A percentile compares a stretch with the other conserved stretches of the same genome.
Conservation (phyloP, 768 basidiomycete genomes). For the Suillus placidus region DNA sequence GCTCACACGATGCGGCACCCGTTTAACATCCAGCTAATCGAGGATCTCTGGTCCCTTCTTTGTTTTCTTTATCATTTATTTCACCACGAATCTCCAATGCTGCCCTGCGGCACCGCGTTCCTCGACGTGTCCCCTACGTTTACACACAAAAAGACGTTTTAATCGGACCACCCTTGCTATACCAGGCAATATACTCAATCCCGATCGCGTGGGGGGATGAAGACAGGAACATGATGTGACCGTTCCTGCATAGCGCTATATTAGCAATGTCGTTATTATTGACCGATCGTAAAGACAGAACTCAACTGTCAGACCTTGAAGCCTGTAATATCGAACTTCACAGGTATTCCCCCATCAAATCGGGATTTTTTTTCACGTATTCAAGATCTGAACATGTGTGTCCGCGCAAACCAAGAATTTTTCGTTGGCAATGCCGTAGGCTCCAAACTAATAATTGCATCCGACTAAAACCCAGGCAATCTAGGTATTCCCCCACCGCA, state of each 20-base stretch:
- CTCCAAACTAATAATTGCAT: background rate
- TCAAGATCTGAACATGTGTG: background rate
- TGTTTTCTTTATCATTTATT: background rate
- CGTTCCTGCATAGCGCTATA: slow-evolving; percentile 10
- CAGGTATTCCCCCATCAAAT: slow-evolving; percentile 1
- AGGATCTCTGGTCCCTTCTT: slow-evolving; percentile 4
- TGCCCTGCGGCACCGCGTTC: slow-evolving; percentile 23
- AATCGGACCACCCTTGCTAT: background rate
- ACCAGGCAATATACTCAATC: slow-evolving; percentile 2
- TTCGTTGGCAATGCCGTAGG: slow-evolving; percentile 10
- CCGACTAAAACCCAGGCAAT: background rate
- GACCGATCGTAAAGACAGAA: slow-evolving; percentile 12
- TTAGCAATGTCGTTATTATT: slow-evolving; percentile 15
- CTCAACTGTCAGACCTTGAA: slow-evolving; percentile 10
- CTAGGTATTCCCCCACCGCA: background rate
- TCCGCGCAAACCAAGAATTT: background rate
- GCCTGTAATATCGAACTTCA: slow-evolving; percentile 8
- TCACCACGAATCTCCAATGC: too few relatives aligned
- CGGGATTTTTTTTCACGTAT: background rate
- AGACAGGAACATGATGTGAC: slow-evolving; percentile 8
- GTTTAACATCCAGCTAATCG: slow-evolving; percentile 14
- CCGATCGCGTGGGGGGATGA: slow-evolving; percentile 5
- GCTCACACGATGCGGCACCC: slow-evolving; percentile 15
- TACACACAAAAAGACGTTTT: slow-evolving; percentile 15
- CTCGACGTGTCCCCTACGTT: slow-evolving; percentile 20